Percentiles rank a stretch among this genome's conserved stretches.
phyloP scores from a whole-genome alignment of 2,329 filamentous ascomycete species.

The Colletotrichum higginsianum region DNA sequence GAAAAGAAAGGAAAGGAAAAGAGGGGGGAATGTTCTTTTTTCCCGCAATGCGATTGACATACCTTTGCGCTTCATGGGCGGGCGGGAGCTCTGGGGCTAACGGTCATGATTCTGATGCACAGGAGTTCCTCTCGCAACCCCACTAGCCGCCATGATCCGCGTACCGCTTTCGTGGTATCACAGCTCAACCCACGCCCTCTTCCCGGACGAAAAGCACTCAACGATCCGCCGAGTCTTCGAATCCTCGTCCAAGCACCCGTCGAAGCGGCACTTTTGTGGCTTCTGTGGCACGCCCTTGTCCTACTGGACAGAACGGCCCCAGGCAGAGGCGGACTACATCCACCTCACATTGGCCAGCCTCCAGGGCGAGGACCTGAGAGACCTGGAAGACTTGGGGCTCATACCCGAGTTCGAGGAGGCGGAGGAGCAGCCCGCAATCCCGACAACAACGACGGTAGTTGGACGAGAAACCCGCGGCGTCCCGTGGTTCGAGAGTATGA shows the following conservation, averaged over 20 bases:
- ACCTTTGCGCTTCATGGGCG: not conserved
- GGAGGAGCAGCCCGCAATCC: constrained; percentile 45
- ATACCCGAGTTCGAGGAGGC: constrained; percentile 65
- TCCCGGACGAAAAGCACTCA: constrained; percentile 80
- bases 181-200: constrained; percentile 81
- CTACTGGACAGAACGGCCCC: constrained; percentile 84
- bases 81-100: constrained; percentile 39
- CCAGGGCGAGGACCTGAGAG: constrained; percentile 76
- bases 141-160: constrained; percentile 85
- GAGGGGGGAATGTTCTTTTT: not conserved
- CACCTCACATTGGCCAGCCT: constrained; percentile 86
- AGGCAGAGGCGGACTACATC: constrained; percentile 82
- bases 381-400: constrained; percentile 82
- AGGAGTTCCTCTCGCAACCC: constrained; percentile 79
- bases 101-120: constrained; percentile 20
- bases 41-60: not conserved
- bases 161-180: constrained; percentile 87
- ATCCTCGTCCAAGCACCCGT: constrained; percentile 68
- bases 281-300: constrained; percentile 91
- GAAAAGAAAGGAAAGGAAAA: too few relatives aligned
- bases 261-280: constrained; percentile 87
- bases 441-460: constrained; percentile 52
- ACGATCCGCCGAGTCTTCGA: constrained; percentile 79
- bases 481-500: constrained; percentile 89
- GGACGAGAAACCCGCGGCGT: constrained; percentile 78